Evolutionary conservation across 345 rosid genomes (phyloP), one percentile per base, ranked within the genome.

Genomic region (Lumnitzera racemosa): DNA sequence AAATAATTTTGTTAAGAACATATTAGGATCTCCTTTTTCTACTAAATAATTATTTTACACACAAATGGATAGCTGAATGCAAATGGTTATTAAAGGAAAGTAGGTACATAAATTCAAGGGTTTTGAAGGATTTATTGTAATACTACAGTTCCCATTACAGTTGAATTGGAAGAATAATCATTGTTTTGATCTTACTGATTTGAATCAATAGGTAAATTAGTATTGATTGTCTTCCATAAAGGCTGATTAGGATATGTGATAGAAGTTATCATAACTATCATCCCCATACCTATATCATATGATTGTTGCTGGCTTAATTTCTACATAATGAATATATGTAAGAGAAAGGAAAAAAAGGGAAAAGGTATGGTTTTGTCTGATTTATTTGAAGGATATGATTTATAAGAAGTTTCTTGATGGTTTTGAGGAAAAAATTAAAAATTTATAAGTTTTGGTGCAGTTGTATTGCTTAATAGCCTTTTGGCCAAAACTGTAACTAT

Each of bases 111-210:
- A 20, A 20, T 20, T 20, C 20, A 24, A 75, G 53, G 11, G 70
- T 24, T 5, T 24, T 56, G 23, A 13, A 25, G 2, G 23, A 67
- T 43, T 61, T 62, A 15, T 2, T 15, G 12, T 71, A 70, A 48
- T 15, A 3, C 58, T 43, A 75, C 79, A 52, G 73, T 75, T 47
- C 29, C 46, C 79, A 71, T 71, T 23, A 71, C 73, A 27, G 47
- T 43, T 36, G 76, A 57, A 46, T 70, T 73, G 20, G 71, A 31
- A 27, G 66, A 65, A 57, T 56, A 75, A 17, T 24, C 29, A 15
- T 57, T 64, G 7, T 23, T 16, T 13, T 20, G 8, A 15, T 8
- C 13, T 36, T 36, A 0, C 7, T 9, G 10, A 36, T 36, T 36
- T 4, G 56, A 16, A 20, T 53, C 56, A 23, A 53, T 11, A 9